A percentile compares a stretch with the other conserved stretches of the same genome.
Conservation (phyloP, 768 basidiomycete genomes). For the Phylloporus scabripes region DNA sequence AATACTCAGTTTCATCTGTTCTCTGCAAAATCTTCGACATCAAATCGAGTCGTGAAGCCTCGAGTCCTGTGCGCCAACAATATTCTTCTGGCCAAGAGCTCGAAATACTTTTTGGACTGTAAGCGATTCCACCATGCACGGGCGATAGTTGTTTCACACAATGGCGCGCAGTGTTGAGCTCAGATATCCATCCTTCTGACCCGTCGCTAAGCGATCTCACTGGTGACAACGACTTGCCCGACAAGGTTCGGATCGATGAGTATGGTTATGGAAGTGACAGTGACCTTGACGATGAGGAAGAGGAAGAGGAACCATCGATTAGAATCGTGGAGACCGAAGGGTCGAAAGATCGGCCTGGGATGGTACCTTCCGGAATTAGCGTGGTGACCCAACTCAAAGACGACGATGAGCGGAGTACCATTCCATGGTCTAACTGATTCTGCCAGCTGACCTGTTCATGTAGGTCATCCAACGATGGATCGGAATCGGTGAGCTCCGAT, state of each 20-base stretch:
- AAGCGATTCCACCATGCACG: not conserved
- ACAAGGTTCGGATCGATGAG: conserved; percentile 8
- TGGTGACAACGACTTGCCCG: conserved; percentile 5
- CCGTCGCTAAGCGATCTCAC: conserved; percentile 12
- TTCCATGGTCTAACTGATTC: not conserved
- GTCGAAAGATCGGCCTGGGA: not conserved
- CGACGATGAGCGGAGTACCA: conserved; percentile 5
- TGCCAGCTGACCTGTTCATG: not conserved
- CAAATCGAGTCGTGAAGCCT: conserved; percentile 11
- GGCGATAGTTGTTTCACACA: not conserved
- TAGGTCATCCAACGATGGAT: conserved; percentile 13
- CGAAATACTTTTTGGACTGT: conserved; percentile 26
- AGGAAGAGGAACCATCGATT: conserved; percentile 8
- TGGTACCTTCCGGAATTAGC: not conserved
- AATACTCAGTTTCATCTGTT: conserved; percentile 30
- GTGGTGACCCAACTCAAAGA: conserved; percentile 1
- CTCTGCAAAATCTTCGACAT: conserved; percentile 8
- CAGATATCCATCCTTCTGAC: conserved; percentile 5
- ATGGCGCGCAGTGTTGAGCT: conserved; percentile 8
- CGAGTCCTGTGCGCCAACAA: conserved; percentile 29
- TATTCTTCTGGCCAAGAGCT: conserved; percentile 18
- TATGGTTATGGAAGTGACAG: conserved; percentile 32
- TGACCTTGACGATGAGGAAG: conserved; percentile 30
- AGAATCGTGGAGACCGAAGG: not conserved
- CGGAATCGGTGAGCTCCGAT: conserved; percentile 14